Conservation (phyloP, 495 filamentous ascomycete genomes). For the Hamigera avellanea region DNA sequence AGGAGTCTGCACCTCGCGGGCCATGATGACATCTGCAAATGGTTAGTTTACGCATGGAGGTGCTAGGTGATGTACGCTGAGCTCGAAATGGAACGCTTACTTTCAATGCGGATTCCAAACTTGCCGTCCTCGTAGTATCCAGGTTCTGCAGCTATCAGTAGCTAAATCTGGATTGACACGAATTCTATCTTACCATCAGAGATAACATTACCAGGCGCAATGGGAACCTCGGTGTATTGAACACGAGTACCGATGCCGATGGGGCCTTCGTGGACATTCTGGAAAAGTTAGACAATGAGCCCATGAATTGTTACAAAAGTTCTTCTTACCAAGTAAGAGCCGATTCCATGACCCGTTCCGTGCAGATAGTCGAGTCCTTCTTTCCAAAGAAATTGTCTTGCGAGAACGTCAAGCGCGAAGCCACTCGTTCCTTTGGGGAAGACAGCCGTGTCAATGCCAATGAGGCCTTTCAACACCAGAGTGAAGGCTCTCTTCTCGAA, state of each 20-base stretch:
- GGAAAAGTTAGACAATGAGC: conserved; percentile 9
- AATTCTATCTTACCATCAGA: conserved; percentile 49
- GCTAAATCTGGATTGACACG: background rate
- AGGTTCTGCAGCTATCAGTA: conserved; percentile 49
- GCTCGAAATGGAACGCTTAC: conserved; percentile 25
- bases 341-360: conserved; percentile 93
- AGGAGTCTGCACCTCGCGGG: conserved; percentile 73
- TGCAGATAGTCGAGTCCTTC: conserved; percentile 91
- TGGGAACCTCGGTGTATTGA: conserved; percentile 82
- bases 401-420: conserved; percentile 80
- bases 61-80: background rate
- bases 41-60: conserved; percentile 7
- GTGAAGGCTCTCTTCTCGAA: conserved; percentile 90
- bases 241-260: conserved; percentile 90
- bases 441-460: conserved; percentile 73
- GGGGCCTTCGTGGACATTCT: conserved; percentile 96
- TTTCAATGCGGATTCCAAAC: conserved; percentile 98
- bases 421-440: conserved; percentile 95
- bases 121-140: conserved; percentile 97
- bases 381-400: conserved; percentile 87
- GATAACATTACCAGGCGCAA: conserved; percentile 85
- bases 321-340: conserved; percentile 57
- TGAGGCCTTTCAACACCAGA: conserved; percentile 91
- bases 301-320: background rate
- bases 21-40: conserved; percentile 61